Evolutionary conservation across 2,329 filamentous ascomycete genomes (phyloP).

Genomic region (Trichoderma atroviride): DNA sequence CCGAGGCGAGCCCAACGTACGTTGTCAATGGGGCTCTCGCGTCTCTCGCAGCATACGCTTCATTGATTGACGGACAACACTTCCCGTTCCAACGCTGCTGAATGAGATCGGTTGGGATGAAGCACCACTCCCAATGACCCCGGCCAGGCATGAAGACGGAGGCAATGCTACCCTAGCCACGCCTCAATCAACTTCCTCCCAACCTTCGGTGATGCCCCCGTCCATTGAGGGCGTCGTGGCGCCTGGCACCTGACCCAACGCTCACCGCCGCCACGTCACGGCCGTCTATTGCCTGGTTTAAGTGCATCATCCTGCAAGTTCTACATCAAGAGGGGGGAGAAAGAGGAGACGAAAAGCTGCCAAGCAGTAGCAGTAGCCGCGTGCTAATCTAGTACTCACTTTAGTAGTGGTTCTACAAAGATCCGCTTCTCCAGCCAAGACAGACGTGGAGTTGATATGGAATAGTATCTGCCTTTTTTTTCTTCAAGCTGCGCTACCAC

Average conservation of each 20-base stretch:
- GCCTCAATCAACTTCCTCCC: conserved; percentile 11
- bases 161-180: conserved; percentile 22
- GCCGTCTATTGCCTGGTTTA: conserved; percentile 10
- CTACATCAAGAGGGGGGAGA: conserved; percentile 1
- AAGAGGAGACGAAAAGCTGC: conserved; percentile 10
- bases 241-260: conserved; percentile 19
- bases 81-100: not conserved
- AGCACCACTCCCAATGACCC: conserved; percentile 14
- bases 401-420: not conserved
- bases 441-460: conserved; percentile 16
- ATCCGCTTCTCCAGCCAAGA: conserved; percentile 10
- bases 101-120: not conserved
- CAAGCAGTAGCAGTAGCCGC: conserved; percentile 13
- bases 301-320: conserved; percentile 1
- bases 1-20: not conserved
- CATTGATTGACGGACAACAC: not conserved
- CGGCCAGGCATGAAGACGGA: conserved; percentile 19
- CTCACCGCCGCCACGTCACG: conserved; percentile 28
- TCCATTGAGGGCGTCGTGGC: conserved; percentile 15
- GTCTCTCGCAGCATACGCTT: not conserved
- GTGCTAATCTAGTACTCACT: not conserved
- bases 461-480: not conserved
- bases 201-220: conserved; percentile 13
- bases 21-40: not conserved
- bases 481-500: conserved; percentile 5